Base-by-base conservation (phyloP, 192 early-diverging fungal genomes). In the Thamnidium elegans region DNA sequence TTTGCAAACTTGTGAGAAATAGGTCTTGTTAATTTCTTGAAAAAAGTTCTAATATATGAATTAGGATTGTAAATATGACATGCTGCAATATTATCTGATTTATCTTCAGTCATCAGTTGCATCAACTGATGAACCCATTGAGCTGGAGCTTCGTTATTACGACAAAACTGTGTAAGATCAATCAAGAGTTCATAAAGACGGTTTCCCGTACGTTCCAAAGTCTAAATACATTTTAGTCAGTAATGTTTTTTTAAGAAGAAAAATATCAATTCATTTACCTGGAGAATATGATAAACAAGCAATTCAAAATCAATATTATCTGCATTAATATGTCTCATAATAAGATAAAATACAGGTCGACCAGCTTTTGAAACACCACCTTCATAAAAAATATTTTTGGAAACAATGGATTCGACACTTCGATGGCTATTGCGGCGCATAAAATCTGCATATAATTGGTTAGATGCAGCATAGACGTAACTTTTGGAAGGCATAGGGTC, bases 41-140 rank as follows among this genome's bases (percentile, higher is more conserved):
- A 70, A 53, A 79, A 81, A 43, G 78, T 78, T 46, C 84, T 74
- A 69, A 89, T 78, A 52, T 78, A 61, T 43, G 82, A 81, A 67
- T 88, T 88, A 50, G 84, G 82, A 46, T 90, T 87, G 74, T 88
- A 90, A 58, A 89, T 71, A 67, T 85, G 83, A 36, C 89, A 65
- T 8, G 74, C 63, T 31, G 76, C 75, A n/a, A 88, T 52, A 70
- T 83, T 89, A 47, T 63, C 66, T 14, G 71, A 30, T 13, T 85
- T 70, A 9, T 71, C 53, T 44, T 74, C 62, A n/a, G 89, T 83
- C 10, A 90, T 52, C 5, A 91, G 59, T 46, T 79, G 78, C 39
- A 75, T 64, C 30, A 91, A 71, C 62, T 82, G 84, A 45, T 55
- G 61, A 23, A 91, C 39, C 85, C 84, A 89, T 48, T 86, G 79